phyloP scores from a whole-genome alignment of 2,329 filamentous ascomycete genomes.

The Aspergillus pseudonomiae region DNA sequence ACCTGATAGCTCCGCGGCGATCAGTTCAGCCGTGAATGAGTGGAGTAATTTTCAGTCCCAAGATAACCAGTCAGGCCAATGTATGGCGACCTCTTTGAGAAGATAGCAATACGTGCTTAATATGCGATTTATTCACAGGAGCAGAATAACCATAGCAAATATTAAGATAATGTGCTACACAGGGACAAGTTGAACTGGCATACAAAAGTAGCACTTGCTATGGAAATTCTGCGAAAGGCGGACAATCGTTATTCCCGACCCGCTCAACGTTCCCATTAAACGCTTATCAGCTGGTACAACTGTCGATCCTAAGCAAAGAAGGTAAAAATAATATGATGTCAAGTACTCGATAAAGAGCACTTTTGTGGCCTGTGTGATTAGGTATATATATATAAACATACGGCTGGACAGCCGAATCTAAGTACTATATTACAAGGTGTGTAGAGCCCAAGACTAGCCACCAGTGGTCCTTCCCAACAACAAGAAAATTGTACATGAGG shows the following conservation, averaged over 20 bases:
- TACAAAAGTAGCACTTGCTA: slow-evolving; percentile 13
- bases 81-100: background rate
- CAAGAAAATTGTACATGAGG: slow-evolving; percentile 25
- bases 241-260: slow-evolving; percentile 32
- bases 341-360: background rate
- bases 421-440: slow-evolving; percentile 39
- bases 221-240: slow-evolving; percentile 35
- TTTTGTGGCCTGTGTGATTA: slow-evolving; percentile 15
- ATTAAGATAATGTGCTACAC: slow-evolving; percentile 10
- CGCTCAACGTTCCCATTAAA: background rate
- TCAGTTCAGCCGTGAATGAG: background rate
- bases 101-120: background rate
- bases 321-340: background rate
- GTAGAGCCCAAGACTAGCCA: slow-evolving; percentile 26
- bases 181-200: slow-evolving; percentile 16
- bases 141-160: slow-evolving; percentile 3
- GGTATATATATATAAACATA: slow-evolving; percentile 28
- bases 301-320: background rate
- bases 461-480: slow-evolving; percentile 26
- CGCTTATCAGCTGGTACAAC: background rate
- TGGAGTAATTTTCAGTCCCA: background rate
- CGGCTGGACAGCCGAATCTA: slow-evolving; percentile 18
- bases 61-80: background rate
- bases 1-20: background rate
- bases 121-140: slow-evolving; percentile 3